Evolutionary conservation across 1,284 basidiomycete genomes (phyloP).

Genomic region (Sporisorium exsertum): DNA sequence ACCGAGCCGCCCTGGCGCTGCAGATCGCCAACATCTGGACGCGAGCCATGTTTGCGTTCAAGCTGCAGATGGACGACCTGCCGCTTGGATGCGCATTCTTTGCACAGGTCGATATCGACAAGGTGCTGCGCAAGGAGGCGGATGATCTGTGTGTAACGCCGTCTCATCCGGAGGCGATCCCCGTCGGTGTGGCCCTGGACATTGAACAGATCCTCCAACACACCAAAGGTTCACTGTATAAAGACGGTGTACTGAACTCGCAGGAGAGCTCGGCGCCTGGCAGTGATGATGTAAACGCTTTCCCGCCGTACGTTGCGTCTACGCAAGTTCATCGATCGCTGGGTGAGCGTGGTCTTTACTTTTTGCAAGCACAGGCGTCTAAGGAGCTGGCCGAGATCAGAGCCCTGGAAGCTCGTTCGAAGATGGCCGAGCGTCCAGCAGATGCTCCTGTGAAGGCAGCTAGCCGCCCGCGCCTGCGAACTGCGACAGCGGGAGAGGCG

Average conservation of each 20-base stretch:
- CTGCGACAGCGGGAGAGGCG: conserved; percentile 2
- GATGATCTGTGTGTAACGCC: conserved; percentile 96
- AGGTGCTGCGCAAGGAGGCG: conserved; percentile 92
- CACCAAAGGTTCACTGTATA: conserved; percentile 59
- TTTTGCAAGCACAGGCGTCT: conserved; percentile 66
- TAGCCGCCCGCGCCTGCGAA: conserved; percentile 7
- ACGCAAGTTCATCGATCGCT: conserved; percentile 60
- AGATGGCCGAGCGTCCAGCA: conserved; percentile 27
- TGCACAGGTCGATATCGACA: conserved; percentile 93
- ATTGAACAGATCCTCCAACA: conserved; percentile 77
- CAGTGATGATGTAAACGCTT: background rate
- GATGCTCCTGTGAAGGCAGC: conserved; percentile 9
- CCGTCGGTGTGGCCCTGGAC: conserved; percentile 85
- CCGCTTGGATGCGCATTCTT: conserved; percentile 92
- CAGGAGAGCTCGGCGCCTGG: background rate
- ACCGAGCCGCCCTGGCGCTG: conserved; percentile 89
- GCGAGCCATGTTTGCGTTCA: conserved; percentile 88
- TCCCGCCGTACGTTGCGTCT: conserved; percentile 53
- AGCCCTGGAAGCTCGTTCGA: conserved; percentile 60
- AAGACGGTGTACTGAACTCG: conserved; percentile 14
- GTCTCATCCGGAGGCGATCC: conserved; percentile 84
- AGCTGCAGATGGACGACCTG: conserved; percentile 92
- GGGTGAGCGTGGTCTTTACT: conserved; percentile 60
- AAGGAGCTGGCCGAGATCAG: conserved; percentile 63
- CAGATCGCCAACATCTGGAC: conserved; percentile 98